Conservation (phyloP, 2,329 filamentous ascomycete genomes). For the Dothidotthia symphoricarpi region DNA sequence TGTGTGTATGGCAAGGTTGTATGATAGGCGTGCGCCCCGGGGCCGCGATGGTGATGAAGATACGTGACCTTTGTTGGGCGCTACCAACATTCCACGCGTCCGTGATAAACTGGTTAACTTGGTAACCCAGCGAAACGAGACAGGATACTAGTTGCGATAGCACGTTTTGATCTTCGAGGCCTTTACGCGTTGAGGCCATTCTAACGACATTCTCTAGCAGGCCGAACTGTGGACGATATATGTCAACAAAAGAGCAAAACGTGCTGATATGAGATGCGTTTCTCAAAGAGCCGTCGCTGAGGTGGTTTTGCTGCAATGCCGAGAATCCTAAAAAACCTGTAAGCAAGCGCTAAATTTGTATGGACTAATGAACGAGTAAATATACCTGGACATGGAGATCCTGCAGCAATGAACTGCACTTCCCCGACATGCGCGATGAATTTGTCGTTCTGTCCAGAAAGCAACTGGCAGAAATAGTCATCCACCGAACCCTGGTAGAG, state of each 20-base stretch:
- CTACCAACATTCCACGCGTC: constrained; percentile 70
- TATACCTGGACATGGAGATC: constrained; percentile 68
- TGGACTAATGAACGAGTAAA: too few species aligned
- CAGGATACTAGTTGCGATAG: constrained; percentile 72
- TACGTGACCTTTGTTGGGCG: constrained; percentile 62
- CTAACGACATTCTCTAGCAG: constrained; percentile 73
- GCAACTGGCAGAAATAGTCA: constrained; percentile 58
- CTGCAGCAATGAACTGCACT: constrained; percentile 68
- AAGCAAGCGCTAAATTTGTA: too few species aligned
- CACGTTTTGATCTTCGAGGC: constrained; percentile 58
- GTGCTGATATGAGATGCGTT: constrained; percentile 78
- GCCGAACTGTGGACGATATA: constrained; percentile 72
- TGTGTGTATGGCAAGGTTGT: constrained; percentile 62
- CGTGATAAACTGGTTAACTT: constrained; percentile 64
- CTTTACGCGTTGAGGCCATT: constrained; percentile 56
- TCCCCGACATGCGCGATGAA: constrained; percentile 59
- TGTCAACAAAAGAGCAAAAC: constrained; percentile 70
- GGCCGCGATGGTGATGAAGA: constrained; percentile 71
- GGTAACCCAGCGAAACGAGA: constrained; percentile 74
- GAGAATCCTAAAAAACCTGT: constrained; percentile 72
- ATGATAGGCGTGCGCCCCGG: constrained; percentile 60
- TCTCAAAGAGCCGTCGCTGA: constrained; percentile 56
- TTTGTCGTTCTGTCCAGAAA: constrained; percentile 48
- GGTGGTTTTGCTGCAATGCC: constrained; percentile 57
- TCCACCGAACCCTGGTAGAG: constrained; percentile 73